Conservation (phyloP, 257 asterid genomes). For the Capsicum baccatum region DNA sequence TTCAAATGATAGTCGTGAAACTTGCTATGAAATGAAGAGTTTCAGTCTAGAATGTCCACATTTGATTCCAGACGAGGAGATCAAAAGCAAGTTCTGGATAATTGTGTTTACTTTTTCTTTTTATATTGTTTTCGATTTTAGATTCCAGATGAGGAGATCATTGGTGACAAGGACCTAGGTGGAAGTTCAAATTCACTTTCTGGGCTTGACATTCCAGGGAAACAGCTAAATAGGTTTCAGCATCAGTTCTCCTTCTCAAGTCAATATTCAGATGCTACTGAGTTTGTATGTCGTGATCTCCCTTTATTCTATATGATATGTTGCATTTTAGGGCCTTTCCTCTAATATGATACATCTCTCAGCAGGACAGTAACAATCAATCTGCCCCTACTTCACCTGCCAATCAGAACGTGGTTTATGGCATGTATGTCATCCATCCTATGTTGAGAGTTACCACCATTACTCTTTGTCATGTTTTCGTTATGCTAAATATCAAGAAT, state of each 20-base stretch:
- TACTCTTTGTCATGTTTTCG: background rate
- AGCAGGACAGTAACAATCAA: conserved; percentile 73
- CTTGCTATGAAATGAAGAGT: background rate
- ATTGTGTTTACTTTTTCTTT: background rate
- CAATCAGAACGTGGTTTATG: conserved; percentile 42
- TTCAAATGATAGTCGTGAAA: conserved; percentile 2
- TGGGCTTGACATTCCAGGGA: conserved; percentile 47
- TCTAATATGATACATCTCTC: conserved; percentile 41
- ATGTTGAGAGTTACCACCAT: conserved; percentile 20
- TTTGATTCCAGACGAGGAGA: background rate
- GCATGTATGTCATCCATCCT: conserved; percentile 58
- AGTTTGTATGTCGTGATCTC: conserved; percentile 55
- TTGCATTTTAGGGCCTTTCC: conserved; percentile 31
- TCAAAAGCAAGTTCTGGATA: conserved; percentile 11
- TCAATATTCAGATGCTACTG: conserved; percentile 68
- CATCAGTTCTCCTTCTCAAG: conserved; percentile 71
- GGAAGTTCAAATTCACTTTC: conserved; percentile 41
- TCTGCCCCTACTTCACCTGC: conserved; percentile 51
- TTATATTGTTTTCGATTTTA: conserved; percentile 37
- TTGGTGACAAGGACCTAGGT: conserved; percentile 64
- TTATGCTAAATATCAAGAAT: background rate
- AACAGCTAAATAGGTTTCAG: conserved; percentile 60
- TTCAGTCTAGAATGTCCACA: background rate
- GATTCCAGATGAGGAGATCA: conserved; percentile 81
- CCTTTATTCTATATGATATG: conserved; percentile 12